A percentile compares a stretch with the other conserved stretches of the same genome.
Evolutionary conservation across 345 rosid species (phyloP).

Genomic region (Eutrema heterophyllum): DNA sequence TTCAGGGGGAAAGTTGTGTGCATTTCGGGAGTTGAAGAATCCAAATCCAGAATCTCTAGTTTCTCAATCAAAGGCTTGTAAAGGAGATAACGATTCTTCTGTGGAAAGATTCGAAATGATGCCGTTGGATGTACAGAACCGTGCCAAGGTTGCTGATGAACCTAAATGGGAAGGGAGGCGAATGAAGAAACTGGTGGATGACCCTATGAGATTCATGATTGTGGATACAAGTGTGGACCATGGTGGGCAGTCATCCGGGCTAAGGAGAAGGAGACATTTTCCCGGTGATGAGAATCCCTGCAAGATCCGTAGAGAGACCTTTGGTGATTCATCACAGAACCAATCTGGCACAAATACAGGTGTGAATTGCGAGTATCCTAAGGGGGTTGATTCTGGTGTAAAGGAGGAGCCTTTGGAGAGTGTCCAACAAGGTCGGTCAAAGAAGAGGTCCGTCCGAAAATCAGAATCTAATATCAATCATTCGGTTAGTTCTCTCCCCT

Average conservation of each 20-base stretch:
- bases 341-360: not conserved
- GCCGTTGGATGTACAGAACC: conserved; percentile 17
- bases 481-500: conserved; percentile 34
- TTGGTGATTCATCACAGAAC: not conserved
- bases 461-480: conserved; percentile 27
- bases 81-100: not conserved
- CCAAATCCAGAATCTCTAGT: conserved; percentile 26
- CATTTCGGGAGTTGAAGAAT: conserved; percentile 24
- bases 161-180: conserved; percentile 7
- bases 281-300: conserved; percentile 18
- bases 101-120: conserved; percentile 15
- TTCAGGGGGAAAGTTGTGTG: conserved; percentile 38
- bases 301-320: not conserved
- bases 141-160: not conserved
- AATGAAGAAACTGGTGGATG: conserved; percentile 22
- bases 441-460: conserved; percentile 46
- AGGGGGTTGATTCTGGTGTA: conserved; percentile 8
- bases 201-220: conserved; percentile 36
- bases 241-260: conserved; percentile 30
- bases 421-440: conserved; percentile 31
- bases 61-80: not conserved
- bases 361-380: not conserved
- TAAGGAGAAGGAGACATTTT: conserved; percentile 36
- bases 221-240: conserved; percentile 51
- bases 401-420: conserved; percentile 26